Evolutionary conservation across 129 eudicot species (phyloP), one percentile per base, ranked within the genome.

Genomic region (Solidago caesia): DNA sequence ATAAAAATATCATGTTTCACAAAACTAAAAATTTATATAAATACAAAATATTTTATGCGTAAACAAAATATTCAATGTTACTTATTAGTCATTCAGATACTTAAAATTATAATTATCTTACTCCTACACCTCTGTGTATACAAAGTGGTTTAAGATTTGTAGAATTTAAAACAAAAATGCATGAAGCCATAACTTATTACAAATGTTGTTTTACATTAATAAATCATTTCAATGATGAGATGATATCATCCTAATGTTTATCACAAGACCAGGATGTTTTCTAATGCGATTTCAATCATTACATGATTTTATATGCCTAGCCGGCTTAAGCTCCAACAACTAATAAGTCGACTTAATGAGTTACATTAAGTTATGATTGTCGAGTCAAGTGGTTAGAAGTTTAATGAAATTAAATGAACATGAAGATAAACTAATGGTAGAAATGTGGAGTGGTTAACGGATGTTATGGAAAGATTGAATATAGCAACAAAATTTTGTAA

Each of bases 311-410:
- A 29, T 62, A 11, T 26, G 21, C 21, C 21, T 62, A 58, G 12
- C 29, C 21, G 64, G 8, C 44, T 8, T 62, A 26, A 62, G 45
- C 16, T 58, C 25, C 64, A 62, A 27, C 45, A 6, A 62, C 43
- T 62, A 26, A 33, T 41, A 64, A 64, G 48, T 64, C 12, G 47
- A 64, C 48, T 10, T 3, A 26, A 3, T 61, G 48, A 64, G 8
- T 12, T 41, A 5, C 68, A 64, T 64, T 39, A 44, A 27, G 45
- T 60, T 60, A 60, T 63, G 68, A 63, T 63, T 12, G 48, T 42
- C 21, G 48, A 39, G 68, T 39, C 26, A 64, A 58, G 47, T 64
- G 11, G 68, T n/a, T 64, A 64, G 69, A 58, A 42, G 39, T 42
- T 64, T 42, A 64, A 39, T n/a, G n/a, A 64, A 39, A 64, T 64